Evolutionary conservation across 2,329 filamentous ascomycete genomes (phyloP), one percentile per base, ranked within the genome.

Genomic region (Hymenotorrendiella dingleyae): DNA sequence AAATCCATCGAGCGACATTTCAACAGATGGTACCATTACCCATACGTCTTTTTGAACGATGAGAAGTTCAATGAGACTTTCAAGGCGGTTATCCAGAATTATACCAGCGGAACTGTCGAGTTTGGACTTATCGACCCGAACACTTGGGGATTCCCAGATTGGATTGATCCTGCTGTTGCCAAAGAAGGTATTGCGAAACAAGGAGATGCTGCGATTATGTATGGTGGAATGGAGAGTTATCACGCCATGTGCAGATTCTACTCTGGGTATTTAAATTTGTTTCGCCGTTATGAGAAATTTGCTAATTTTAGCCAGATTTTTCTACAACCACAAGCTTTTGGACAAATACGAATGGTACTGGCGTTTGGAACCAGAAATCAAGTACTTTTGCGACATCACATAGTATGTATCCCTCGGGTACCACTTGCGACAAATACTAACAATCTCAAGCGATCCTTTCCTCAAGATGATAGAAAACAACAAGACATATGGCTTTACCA

Each of bases 341-440:
- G 78, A 86, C 62, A 97, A 97, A 67, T 98, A 97, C 68, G 89
- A 97, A 62, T 98, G 93, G 93, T 98, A 98, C 72, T 98, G 93
- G 93, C 88, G 93, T 51, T 73, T 98, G 57, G 93, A 98, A 74
- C 93, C 93, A 53, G 93, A 98, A 68, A 97, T 98, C 78, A 96
- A 91, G 70, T 98, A 97, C 71, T 98, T 98, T 71, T 98, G 93
- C 67, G 93, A 98, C 63, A 97, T 98, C 55, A 98, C 93, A 53
- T 98, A 98, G 86, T 91, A 80, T 49, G 80, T 62, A 14, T 11
- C 22, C 10, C 23, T 38, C 8, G 5, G 16, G 14, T 7, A 1
- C 3, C 4, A 26, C n/a, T n/a, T 22, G n/a, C 23, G 14, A 28
- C 7, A 9, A 29, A 14, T 16, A 43, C 64, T 70, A 47, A 72